phyloP scores from a whole-genome alignment of 2,329 filamentous ascomycete species.

The Hypoxylon sp. region DNA sequence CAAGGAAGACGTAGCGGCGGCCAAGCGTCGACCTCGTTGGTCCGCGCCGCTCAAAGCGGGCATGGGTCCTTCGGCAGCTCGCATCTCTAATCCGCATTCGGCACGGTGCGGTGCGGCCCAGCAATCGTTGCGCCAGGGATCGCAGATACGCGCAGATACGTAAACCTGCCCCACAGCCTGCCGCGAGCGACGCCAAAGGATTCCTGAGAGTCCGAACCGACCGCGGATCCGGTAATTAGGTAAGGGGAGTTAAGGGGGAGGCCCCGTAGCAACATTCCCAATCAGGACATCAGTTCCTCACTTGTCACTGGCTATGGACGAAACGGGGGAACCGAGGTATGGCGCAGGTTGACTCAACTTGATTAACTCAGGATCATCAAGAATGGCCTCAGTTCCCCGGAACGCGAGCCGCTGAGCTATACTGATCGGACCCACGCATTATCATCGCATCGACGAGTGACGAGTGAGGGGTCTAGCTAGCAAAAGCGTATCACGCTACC shows the following conservation, averaged over 20 bases:
- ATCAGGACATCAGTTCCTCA: constrained; percentile 24
- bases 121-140: constrained; percentile 6
- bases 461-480: constrained; percentile 8
- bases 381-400: constrained; percentile 28
- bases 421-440: constrained; percentile 15
- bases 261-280: constrained; percentile 25
- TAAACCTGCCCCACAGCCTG: constrained; percentile 6
- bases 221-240: constrained; percentile 7
- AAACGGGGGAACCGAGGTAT: constrained; percentile 25
- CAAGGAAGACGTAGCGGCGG: constrained; percentile 35
- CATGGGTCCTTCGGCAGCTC: constrained; percentile 17
- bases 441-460: constrained; percentile 3
- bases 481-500: not conserved
- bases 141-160: too few species aligned
- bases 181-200: constrained; percentile 23
- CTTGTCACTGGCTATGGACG: constrained; percentile 11
- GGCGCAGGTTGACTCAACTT: constrained; percentile 30
- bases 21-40: constrained; percentile 18
- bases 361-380: constrained; percentile 24
- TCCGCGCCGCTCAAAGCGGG: constrained; percentile 20
- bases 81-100: constrained; percentile 32
- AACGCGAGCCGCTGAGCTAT: constrained; percentile 5
- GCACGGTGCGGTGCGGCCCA: constrained; percentile 23
- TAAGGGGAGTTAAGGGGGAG: constrained; percentile 20
- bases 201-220: constrained; percentile 21